Evolutionary conservation across 2,329 filamentous ascomycete species (phyloP), one percentile per base, ranked within the genome.

Genomic region (Coniochaeta ligniaria): DNA sequence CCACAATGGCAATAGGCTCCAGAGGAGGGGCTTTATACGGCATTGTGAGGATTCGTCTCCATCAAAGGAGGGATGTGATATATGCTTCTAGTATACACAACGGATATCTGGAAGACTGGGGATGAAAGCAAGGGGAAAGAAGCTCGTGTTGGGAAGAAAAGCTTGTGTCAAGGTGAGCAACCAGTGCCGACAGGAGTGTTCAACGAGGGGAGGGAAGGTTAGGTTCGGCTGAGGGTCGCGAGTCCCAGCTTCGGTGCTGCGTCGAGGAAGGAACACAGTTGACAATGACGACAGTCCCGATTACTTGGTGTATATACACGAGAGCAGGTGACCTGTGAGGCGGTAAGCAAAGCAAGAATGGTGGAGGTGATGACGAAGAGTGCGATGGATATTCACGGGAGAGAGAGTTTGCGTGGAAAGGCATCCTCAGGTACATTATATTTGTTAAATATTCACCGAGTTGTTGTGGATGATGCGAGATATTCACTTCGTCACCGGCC

Each of bases 1-100:
- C 69, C 1, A 71, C 63, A 17, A 71, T 63, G 20, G 68, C 69
- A 33, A 71, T 66, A 14, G 69, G 69, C 63, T 71, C 69, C 1
- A 62, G 60, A 2, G 56, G 22, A 1, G 65, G 60, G 9, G n/a
- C 17, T 41, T 56, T 62, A 56, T 65, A 63, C 17, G 60, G 38
- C 63, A 64, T 61, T 5, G 28, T 28, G 16, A 16, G 22, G 16
- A 26, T 8, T 47, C 20, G 43, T 41, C 43, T 47, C 43, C 43
- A 26, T 47, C 43, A 47, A 47, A 11, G 43, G 12, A 52, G 47
- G 22, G 2, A 26, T 16, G 22, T 17, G 24, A 28, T 17, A n/a
- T n/a, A n/a, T n/a, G n/a, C n/a, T n/a, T n/a, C n/a, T n/a, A 52
- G 47, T 52, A 52, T 52, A 52, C 47, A 28, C 4, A 11, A n/a